Evolutionary conservation across 2,329 filamentous ascomycete genomes (phyloP), one percentile per base, ranked within the genome.

Genomic region (Macrophomina tecta): DNA sequence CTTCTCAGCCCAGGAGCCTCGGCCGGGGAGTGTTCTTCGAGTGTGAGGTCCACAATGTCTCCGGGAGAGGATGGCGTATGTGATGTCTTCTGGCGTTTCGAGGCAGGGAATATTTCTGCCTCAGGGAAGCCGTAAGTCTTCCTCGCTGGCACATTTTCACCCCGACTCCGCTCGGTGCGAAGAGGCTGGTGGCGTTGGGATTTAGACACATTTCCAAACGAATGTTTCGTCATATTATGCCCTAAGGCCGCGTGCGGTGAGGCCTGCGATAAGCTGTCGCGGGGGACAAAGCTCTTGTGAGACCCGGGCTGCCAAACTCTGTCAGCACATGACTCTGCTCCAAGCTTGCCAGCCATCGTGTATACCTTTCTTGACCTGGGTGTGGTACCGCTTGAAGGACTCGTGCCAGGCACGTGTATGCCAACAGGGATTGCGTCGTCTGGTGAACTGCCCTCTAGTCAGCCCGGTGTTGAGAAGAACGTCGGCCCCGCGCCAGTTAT

Each of bases 1-100:
- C 18, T 5, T 12, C 56, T 28, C 6, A 23, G 18, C 5, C 6
- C 4, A 3, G 38, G 18, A 8, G 55, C 34, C 14, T n/a, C n/a
- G 1, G n/a, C 7, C 8, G 16, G 9, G 8, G 30, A 11, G 9
- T 7, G 28, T 9, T 16, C 30, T 16, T 62, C 58, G 11, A 49
- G 42, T 12, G 58, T 62, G n/a, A 62, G 45, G n/a, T 62, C 58
- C 18, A 62, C 58, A 11, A 62, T 16, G 4, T 23, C 7, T 40
- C 9, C 5, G 18, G 42, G 9, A 28, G 58, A 16, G 4, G 32
- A 49, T 8, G 16, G 12, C 1, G 58, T n/a, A 28, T 49, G 42
- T 28, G 58, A 49, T 4, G 49, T 12, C 45, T 62, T 62, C 28
- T 49, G 58, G 4, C 58, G 58, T 30, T 62, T 62, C n/a, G 32